Conservation (phyloP, 345 rosid species). For the Eucalyptus microcorys region DNA sequence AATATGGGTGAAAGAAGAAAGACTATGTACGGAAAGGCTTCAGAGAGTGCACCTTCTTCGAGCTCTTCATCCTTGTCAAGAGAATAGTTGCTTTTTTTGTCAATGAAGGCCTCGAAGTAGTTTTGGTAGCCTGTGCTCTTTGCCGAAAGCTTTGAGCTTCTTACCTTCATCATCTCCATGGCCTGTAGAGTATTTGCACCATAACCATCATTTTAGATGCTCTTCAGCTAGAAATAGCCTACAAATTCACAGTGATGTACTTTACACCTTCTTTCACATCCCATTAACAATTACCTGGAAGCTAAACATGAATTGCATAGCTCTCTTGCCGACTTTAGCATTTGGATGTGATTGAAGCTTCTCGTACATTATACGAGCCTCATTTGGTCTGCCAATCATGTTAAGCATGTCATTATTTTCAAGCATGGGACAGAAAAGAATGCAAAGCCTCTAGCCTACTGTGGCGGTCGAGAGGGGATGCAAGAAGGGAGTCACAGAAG, state of each 20-base stretch:
- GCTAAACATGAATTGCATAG: constrained; percentile 65
- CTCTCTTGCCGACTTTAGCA: constrained; percentile 59
- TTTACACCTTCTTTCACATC: background rate
- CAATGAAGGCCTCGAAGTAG: constrained; percentile 63
- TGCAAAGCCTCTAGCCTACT: background rate
- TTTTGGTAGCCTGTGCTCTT: constrained; percentile 40
- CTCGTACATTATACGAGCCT: constrained; percentile 71
- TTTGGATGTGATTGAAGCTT: constrained; percentile 82
- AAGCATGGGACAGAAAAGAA: background rate
- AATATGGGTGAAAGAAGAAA: constrained; percentile 68
- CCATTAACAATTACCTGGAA: constrained; percentile 42
- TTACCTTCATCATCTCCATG: constrained; percentile 75
- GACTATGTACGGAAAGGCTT: constrained; percentile 51
- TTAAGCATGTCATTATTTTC: background rate
- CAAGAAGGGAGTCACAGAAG: background rate
- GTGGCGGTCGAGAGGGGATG: background rate
- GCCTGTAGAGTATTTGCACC: constrained; percentile 23
- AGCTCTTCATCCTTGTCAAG: constrained; percentile 15
- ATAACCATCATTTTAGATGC: background rate
- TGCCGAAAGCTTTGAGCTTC: constrained; percentile 19
- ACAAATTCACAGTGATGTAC: background rate
- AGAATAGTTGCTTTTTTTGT: constrained; percentile 27
- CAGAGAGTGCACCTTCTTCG: constrained; percentile 22
- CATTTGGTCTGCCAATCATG: constrained; percentile 33
- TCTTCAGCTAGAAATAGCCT: background rate